Evolutionary conservation across 2,329 filamentous ascomycete species (phyloP), one percentile per base, ranked within the genome.

Genomic region (Graphiopsis chlorocephala): DNA sequence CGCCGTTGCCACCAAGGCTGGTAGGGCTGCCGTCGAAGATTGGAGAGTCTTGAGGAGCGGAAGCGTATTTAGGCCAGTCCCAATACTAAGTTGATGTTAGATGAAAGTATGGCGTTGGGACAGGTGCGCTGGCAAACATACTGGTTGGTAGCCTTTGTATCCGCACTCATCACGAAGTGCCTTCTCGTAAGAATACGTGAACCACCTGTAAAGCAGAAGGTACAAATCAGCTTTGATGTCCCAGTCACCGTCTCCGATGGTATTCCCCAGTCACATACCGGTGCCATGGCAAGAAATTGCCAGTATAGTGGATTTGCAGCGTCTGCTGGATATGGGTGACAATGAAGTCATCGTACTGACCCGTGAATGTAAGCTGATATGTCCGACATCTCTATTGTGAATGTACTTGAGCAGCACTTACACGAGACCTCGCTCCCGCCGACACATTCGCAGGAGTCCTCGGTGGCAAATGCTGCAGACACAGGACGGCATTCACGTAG

Each of bases 21-120:
- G 79, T 82, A 15, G 79, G 79, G 64, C 79, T 82, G 52, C 85
- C 85, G 68, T 88, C 84, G 62, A 88, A 86, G 62, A 86, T 70
- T 5, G 84, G 82, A 0, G 83, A 85, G 53, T 79, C 78, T 52
- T 69, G 55, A 2, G 72, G 66, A 42, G 85, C 80, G 1, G 75
- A 66, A 2, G 80, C 76, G 74, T 80, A 81, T 61, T 78, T 78
- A 3, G 79, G 78, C 82, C 83, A 86, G 72, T 85, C 82, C 72
- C 72, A 73, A 61, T 72, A 85, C 75, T 68, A 73, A 23, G 67
- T 72, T 42, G 29, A 1, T 29, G 59, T 61, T 17, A 61, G 59
- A 8, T 25, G 20, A 26, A 26, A 67, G 71, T 47, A 74, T 76
- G 17, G 65, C 72, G 59, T 78, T 29, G 3, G 14, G 15, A 3